Evolutionary conservation across 352 stramenopile species (phyloP).

Genomic region (Pythium brachiatum): DNA sequence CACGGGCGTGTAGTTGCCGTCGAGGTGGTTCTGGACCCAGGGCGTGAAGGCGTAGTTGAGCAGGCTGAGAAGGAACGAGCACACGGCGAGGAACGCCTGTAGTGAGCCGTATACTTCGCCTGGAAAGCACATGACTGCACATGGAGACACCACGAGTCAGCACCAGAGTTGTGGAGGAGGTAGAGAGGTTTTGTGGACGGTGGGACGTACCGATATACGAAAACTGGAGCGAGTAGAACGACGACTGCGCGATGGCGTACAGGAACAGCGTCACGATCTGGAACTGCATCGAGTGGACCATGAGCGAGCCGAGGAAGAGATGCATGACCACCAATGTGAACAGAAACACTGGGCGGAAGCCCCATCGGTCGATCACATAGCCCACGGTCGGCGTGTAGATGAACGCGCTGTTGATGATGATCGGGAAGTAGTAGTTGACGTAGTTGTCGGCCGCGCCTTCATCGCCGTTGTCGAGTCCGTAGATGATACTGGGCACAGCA

Average conservation of each 20-base stretch:
- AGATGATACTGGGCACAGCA: constrained; percentile 47
- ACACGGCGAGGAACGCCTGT: constrained; percentile 61
- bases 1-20: constrained; percentile 58
- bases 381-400: constrained; percentile 43
- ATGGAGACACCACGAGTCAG: too few species aligned
- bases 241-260: constrained; percentile 34
- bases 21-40: constrained; percentile 59
- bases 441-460: constrained; percentile 24
- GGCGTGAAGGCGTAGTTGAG: constrained; percentile 78
- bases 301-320: constrained; percentile 31
- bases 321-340: constrained; percentile 31
- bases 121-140: constrained; percentile 45
- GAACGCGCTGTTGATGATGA: constrained; percentile 41
- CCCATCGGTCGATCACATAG: constrained; percentile 37
- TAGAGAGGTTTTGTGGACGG: too few species aligned
- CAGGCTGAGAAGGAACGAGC: constrained; percentile 61
- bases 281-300: constrained; percentile 31
- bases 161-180: too few species aligned
- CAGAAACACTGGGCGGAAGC: constrained; percentile 30
- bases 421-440: constrained; percentile 38
- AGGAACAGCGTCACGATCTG: constrained; percentile 36
- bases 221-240: constrained; percentile 45
- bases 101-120: constrained; percentile 72
- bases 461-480: constrained; percentile 24
- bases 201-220: constrained; percentile 31